phyloP scores from a whole-genome alignment of 2,329 filamentous ascomycete genomes.

The Aureobasidium pullulans region DNA sequence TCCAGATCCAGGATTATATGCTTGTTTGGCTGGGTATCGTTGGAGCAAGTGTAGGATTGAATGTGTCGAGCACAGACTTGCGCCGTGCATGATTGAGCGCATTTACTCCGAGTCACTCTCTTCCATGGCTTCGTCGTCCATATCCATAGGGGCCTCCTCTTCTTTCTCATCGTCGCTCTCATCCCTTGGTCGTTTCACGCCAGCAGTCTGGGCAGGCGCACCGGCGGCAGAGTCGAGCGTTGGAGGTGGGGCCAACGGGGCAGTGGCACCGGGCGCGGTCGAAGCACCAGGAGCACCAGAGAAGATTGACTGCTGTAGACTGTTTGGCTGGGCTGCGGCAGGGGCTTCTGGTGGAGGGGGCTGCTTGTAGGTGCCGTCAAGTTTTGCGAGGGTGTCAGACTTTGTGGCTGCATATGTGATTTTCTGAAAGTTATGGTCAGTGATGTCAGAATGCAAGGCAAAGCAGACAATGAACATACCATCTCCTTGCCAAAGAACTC shows the following conservation, averaged over 20 bases:
- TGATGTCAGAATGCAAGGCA: neutral
- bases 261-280: neutral
- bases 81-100: neutral
- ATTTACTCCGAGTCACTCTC: constrained; percentile 52
- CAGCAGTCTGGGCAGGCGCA: constrained; percentile 29
- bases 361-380: constrained; percentile 82
- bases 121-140: constrained; percentile 28
- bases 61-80: constrained; percentile 47
- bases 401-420: constrained; percentile 87
- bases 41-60: constrained; percentile 70
- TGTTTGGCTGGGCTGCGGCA: constrained; percentile 31
- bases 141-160: constrained; percentile 25
- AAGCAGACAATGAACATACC: constrained; percentile 46
- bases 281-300: constrained; percentile 22
- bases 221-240: neutral
- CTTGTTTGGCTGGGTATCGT: constrained; percentile 85
- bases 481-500: constrained; percentile 79
- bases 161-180: constrained; percentile 34
- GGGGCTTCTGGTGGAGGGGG: constrained; percentile 36
- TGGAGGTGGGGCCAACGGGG: constrained; percentile 16
- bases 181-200: constrained; percentile 50
- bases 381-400: constrained; percentile 79
- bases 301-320: constrained; percentile 69
- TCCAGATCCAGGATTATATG: constrained; percentile 60
- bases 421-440: constrained; percentile 48